Percentiles rank a stretch among this genome's conserved stretches.
Evolutionary conservation across 2,329 filamentous ascomycete genomes (phyloP).

Genomic region (Elsinoe ampelina): DNA sequence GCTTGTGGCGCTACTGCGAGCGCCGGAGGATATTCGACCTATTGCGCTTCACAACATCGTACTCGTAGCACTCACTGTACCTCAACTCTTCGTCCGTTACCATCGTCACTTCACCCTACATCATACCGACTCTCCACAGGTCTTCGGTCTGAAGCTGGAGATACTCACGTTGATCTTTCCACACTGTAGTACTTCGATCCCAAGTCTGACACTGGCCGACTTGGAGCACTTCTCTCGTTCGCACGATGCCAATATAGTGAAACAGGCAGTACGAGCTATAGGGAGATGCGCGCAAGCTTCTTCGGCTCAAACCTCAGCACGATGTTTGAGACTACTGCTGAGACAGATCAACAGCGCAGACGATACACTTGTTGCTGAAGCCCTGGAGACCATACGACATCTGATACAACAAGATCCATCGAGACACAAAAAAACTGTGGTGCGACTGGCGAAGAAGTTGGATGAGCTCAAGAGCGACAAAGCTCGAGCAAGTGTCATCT

Average conservation of each 20-base stretch:
- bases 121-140: constrained; percentile 65
- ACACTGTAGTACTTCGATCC: constrained; percentile 62
- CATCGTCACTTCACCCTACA: constrained; percentile 82
- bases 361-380: constrained; percentile 80
- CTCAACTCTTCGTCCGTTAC: constrained; percentile 77
- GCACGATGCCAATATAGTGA: constrained; percentile 66
- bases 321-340: constrained; percentile 75
- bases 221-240: constrained; percentile 83
- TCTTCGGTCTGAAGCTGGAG: constrained; percentile 90
- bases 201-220: constrained; percentile 82
- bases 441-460: constrained; percentile 81
- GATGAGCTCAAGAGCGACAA: constrained; percentile 80
- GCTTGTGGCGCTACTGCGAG: constrained; percentile 73
- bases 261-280: constrained; percentile 85
- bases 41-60: constrained; percentile 91
- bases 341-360: constrained; percentile 83
- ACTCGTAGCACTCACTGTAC: constrained; percentile 70
- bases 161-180: constrained; percentile 85
- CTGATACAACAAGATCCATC: constrained; percentile 84
- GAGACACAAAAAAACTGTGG: constrained; percentile 73
- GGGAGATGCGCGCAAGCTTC: constrained; percentile 77
- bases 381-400: constrained; percentile 87
- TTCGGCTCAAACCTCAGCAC: constrained; percentile 57
- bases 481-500: constrained; percentile 88
- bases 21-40: constrained; percentile 78